Conservation (phyloP, 495 filamentous ascomycete genomes). For the Jackrogersella multiformis region DNA sequence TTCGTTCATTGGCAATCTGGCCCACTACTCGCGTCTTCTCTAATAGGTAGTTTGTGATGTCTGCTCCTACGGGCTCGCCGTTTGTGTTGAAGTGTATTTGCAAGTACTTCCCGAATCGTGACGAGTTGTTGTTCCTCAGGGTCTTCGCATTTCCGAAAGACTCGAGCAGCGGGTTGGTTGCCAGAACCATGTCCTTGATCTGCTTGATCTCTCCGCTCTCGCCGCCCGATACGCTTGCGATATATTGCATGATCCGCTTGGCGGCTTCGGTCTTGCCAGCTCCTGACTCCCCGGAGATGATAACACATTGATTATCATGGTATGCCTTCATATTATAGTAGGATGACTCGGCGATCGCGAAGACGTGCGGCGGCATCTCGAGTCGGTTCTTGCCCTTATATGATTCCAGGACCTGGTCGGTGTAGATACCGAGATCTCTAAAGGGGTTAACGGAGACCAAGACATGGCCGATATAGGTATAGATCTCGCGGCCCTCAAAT, state of each 20-base stretch:
- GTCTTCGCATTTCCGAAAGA: constrained; percentile 99
- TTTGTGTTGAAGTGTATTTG: constrained; percentile 96
- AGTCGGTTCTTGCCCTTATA: constrained; percentile 97
- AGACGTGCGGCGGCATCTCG: constrained; percentile 95
- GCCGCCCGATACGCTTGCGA: constrained; percentile 93
- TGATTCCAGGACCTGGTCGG: constrained; percentile 86
- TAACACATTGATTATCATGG: constrained; percentile 99
- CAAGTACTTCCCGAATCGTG: constrained; percentile 96
- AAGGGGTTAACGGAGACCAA: constrained; percentile 99
- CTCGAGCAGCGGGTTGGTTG: constrained; percentile 96
- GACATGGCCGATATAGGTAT: constrained; percentile 99
- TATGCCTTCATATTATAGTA: constrained; percentile 99
- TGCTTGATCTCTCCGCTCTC: constrained; percentile 92
- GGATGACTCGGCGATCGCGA: constrained; percentile 92
- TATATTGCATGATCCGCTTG: constrained; percentile 99
- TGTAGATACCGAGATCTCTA: constrained; percentile 97
- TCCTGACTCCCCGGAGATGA: constrained; percentile 98
- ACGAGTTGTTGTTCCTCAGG: constrained; percentile 97
- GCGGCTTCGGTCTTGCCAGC: constrained; percentile 99
- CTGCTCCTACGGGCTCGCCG: constrained; percentile 93
- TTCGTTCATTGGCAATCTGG: constrained; percentile 94
- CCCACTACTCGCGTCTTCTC: constrained; percentile 97
- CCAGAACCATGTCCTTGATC: constrained; percentile 98
- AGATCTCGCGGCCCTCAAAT: constrained; percentile 96
- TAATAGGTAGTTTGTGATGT: constrained; percentile 97